phyloP scores from a whole-genome alignment of 2,329 filamentous ascomycete genomes.

The Dactylellina haptotyla region DNA sequence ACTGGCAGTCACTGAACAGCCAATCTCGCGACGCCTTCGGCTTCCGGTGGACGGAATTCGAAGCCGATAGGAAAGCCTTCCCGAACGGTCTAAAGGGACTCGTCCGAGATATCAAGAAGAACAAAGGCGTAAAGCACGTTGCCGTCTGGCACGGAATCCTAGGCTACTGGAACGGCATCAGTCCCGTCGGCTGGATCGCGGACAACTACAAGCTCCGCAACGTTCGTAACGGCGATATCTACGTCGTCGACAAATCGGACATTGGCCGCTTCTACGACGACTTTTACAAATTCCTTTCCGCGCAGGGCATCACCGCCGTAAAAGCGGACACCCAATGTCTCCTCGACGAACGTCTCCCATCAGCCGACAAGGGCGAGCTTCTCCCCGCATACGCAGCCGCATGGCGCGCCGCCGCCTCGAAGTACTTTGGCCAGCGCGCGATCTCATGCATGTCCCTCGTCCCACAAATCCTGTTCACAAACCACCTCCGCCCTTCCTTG shows the following conservation, averaged over 20 bases:
- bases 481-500: slow-evolving; percentile 29
- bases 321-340: slow-evolving; percentile 96
- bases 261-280: slow-evolving; percentile 83
- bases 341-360: slow-evolving; percentile 77
- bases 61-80: slow-evolving; percentile 82
- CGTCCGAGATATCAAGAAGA: slow-evolving; percentile 74
- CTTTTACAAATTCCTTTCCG: slow-evolving; percentile 84
- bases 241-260: slow-evolving; percentile 69
- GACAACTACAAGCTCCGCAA: slow-evolving; percentile 78
- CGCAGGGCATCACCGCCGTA: slow-evolving; percentile 81
- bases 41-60: slow-evolving; percentile 78
- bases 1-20: slow-evolving; percentile 83
- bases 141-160: slow-evolving; percentile 93
- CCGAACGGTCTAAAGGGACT: slow-evolving; percentile 80
- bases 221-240: slow-evolving; percentile 68
- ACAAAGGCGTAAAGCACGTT: slow-evolving; percentile 80
- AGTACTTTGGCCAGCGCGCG: slow-evolving; percentile 78
- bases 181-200: slow-evolving; percentile 77
- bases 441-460: slow-evolving; percentile 96
- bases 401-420: slow-evolving; percentile 81
- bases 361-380: slow-evolving; percentile 72
- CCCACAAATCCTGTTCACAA: slow-evolving; percentile 79
- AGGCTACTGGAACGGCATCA: slow-evolving; percentile 91
- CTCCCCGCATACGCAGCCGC: slow-evolving; percentile 82
- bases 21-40: slow-evolving; percentile 65